Base-by-base conservation (phyloP, 345 rosid species). In the Moricandia arvensis region DNA sequence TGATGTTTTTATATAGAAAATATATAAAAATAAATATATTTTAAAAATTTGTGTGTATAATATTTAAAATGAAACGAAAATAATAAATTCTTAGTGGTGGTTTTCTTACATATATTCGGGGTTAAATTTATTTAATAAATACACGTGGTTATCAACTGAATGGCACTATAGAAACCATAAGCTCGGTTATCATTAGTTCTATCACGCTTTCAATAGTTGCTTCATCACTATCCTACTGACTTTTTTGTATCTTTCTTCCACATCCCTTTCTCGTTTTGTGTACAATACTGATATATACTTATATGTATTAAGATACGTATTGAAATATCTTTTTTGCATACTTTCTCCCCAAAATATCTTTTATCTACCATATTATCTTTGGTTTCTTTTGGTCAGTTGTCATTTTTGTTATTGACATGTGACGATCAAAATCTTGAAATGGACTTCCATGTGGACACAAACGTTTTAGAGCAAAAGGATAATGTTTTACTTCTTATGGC, bases 141-240 rank as follows among this genome's bases (percentile, higher is more conserved):
- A 53, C 68, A 75, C 45, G 49, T 76, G 75, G 38, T 15, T 73
- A 75, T 51, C n/a, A 69, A 29, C 26, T 68, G 45, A 61, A 75
- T 34, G 58, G 37, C 69, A 27, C 47, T 10, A 62, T 69, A 38
- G 53, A 59, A 66, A 26, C 59, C 13, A 59, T 54, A 35, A 7
- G 10, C 10, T 75, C 0, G 6, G 54, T 57, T 59, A 66, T 75
- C 62, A 68, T 68, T 61, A 63, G n/a, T 9, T 30, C 43, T 7
- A 21, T 51, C 75, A 76, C 75, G 75, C 71, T 63, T 43, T 7
- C 60, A 9, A 18, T 21, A n/a, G 51, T 68, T 21, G 69, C 4
- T 61, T 16, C 69, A 17, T 75, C 69, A 62, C 16, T 75, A 17
- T 75, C 74, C 9, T 75, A 68, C 74, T 53, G 6, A 29, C 58